Conservation (phyloP, 495 filamentous ascomycete species). For the Evansstolkia leycettana region DNA sequence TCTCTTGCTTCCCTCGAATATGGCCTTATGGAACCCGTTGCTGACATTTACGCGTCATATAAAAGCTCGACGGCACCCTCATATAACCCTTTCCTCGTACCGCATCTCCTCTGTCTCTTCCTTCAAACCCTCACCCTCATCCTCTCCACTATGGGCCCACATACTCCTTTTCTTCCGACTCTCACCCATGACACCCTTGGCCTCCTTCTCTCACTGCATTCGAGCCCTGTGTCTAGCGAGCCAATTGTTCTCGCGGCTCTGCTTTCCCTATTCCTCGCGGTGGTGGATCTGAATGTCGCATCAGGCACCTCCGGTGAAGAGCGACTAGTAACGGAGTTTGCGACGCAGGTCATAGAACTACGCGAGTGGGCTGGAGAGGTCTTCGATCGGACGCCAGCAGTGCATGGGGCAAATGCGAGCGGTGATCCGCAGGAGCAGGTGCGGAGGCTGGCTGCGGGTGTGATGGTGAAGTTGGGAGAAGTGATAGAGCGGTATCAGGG, state of each 20-base stretch:
- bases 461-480: conserved; percentile 67
- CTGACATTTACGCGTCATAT: neutral
- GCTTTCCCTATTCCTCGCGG: conserved; percentile 64
- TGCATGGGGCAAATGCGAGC: conserved; percentile 36
- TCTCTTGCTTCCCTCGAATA: neutral
- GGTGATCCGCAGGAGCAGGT: conserved; percentile 25
- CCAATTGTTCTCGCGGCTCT: conserved; percentile 56
- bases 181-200: conserved; percentile 33
- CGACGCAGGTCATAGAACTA: conserved; percentile 25
- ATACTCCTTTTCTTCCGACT: conserved; percentile 29
- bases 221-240: conserved; percentile 38
- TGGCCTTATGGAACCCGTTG: no score
- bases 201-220: conserved; percentile 33
- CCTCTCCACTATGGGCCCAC: conserved; percentile 36
- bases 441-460: conserved; percentile 59
- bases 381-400: conserved; percentile 45
- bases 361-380: conserved; percentile 42
- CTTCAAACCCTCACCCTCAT: conserved; percentile 38
- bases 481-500: conserved; percentile 71
- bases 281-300: conserved; percentile 66
- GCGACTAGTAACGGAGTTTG: conserved; percentile 49
- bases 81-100: conserved; percentile 28
- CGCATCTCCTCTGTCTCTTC: conserved; percentile 37
- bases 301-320: conserved; percentile 45
- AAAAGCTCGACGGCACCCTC: conserved; percentile 21